phyloP scores from a whole-genome alignment of 192 early-diverging fungal genomes.

The Rhizophlyctis rosea region DNA sequence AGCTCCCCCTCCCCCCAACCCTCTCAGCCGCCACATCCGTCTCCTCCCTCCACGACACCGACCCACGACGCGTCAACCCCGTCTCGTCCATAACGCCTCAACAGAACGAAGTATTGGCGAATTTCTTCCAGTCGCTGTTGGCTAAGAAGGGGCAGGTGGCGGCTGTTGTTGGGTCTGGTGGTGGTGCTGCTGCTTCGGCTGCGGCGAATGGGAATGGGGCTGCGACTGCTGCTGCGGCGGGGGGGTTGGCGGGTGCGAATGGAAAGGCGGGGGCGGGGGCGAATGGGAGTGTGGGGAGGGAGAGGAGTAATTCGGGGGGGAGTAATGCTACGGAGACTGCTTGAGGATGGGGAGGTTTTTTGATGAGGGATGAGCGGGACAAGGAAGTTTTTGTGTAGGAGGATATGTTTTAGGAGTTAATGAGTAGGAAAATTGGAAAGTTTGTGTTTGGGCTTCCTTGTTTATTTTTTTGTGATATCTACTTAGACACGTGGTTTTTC shows the following conservation, averaged over 20 bases:
- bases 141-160: slow-evolving; percentile 18
- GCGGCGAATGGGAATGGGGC: slow-evolving; percentile 14
- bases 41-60: background rate
- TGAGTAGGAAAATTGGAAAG: no score
- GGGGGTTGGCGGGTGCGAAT: background rate
- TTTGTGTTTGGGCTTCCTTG: no score
- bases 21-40: background rate
- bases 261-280: background rate
- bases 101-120: slow-evolving; percentile 78
- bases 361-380: no score
- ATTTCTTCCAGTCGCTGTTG: slow-evolving; percentile 84
- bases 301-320: background rate
- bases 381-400: no score
- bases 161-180: slow-evolving; percentile 15
- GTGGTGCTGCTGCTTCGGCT: slow-evolving; percentile 10
- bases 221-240: background rate
- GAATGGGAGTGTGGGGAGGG: background rate
- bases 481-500: no score
- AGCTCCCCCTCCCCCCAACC: background rate
- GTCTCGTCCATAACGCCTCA: background rate
- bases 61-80: background rate
- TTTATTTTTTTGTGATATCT: no score
- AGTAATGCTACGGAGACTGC: background rate
- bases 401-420: no score
- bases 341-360: no score